Conservation (phyloP, 2,329 filamentous ascomycete genomes). For the Claviceps cyperi region DNA sequence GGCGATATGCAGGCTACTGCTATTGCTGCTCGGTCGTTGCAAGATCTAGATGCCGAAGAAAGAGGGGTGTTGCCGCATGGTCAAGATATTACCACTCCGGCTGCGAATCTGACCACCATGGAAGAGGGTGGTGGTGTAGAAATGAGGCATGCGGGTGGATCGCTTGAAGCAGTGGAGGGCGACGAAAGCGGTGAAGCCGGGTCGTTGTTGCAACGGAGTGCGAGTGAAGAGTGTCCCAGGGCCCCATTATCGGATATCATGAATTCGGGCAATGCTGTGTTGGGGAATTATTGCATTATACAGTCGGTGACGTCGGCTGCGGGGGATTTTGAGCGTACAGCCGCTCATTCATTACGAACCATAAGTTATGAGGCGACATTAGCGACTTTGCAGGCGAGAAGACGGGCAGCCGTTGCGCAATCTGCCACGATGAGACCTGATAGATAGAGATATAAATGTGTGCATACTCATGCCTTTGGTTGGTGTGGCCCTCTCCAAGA, state of each 20-base stretch:
- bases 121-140: conserved; percentile 31
- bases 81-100: conserved; percentile 12
- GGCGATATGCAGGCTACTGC: conserved; percentile 10
- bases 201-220: conserved; percentile 12
- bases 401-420: conserved; percentile 22
- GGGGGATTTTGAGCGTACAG: conserved; percentile 29
- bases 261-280: conserved; percentile 38
- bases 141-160: conserved; percentile 21
- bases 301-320: conserved; percentile 34
- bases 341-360: conserved; percentile 38
- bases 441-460: conserved; percentile 8
- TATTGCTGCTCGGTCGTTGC: conserved; percentile 17
- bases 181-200: conserved; percentile 15
- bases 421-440: conserved; percentile 6
- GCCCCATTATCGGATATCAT: conserved; percentile 32
- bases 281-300: conserved; percentile 39
- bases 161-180: conserved; percentile 11
- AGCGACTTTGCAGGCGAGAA: conserved; percentile 33
- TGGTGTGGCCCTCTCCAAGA: no score
- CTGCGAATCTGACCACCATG: conserved; percentile 13
- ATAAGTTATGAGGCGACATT: conserved; percentile 39
- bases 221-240: conserved; percentile 17
- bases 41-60: conserved; percentile 44
- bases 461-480: not conserved
- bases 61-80: conserved; percentile 26